Conservation (phyloP, 2,329 filamentous ascomycete genomes). For the Thelonectria rubi region DNA sequence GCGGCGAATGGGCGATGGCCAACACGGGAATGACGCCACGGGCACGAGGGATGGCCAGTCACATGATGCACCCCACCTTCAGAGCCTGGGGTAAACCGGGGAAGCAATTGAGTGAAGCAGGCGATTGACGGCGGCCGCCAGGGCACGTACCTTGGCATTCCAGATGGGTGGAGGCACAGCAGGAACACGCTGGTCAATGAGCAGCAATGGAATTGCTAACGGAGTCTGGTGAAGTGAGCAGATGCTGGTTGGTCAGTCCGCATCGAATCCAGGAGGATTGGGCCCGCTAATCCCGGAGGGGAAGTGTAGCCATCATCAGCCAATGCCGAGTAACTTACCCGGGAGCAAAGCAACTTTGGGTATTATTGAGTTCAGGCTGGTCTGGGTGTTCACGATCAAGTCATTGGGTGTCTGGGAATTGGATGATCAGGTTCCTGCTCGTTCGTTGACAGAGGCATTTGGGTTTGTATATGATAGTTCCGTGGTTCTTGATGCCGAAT, state of each 20-base stretch:
- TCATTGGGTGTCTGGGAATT: background rate
- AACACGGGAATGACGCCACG: constrained; percentile 42
- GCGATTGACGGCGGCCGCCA: background rate
- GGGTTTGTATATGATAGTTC: too few species aligned
- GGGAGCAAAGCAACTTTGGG: background rate
- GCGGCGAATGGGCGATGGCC: constrained; percentile 1
- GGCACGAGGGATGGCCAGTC: constrained; percentile 28
- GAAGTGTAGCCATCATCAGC: background rate
- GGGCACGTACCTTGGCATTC: constrained; percentile 13
- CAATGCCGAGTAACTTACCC: background rate
- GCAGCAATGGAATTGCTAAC: constrained; percentile 4
- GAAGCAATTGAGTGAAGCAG: background rate
- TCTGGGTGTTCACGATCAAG: background rate
- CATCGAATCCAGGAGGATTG: background rate
- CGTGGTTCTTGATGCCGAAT: too few species aligned
- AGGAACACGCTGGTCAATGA: constrained; percentile 2
- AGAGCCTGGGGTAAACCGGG: constrained; percentile 42
- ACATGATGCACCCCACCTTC: constrained; percentile 35
- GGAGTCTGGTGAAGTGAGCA: background rate
- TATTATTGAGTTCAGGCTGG: background rate
- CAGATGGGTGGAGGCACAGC: constrained; percentile 7
- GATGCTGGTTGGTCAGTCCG: constrained; percentile 13
- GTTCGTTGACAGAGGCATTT: too few species aligned
- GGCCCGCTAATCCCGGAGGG: constrained; percentile 2
- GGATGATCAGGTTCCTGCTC: too few species aligned